phyloP scores from a whole-genome alignment of 2,329 filamentous ascomycete species.

The Fusarium acutatum region DNA sequence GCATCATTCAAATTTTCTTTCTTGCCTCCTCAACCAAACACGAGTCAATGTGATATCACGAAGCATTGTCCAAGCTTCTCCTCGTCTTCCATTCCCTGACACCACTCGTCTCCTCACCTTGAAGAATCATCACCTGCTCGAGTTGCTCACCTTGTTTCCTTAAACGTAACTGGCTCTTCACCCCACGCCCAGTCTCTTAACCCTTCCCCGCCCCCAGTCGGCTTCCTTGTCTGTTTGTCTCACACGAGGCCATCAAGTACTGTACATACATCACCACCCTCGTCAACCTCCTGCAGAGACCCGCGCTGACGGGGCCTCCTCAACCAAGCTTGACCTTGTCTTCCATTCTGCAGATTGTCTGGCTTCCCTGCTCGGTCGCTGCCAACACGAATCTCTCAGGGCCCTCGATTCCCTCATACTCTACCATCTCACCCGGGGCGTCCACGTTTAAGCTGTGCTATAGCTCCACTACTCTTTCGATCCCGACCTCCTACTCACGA shows the following conservation, averaged over 20 bases:
- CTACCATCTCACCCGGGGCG: slow-evolving; percentile 31
- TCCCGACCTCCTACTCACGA: slow-evolving; percentile 36
- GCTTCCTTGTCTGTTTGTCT: slow-evolving; percentile 19
- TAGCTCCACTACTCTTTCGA: slow-evolving; percentile 41
- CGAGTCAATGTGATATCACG: slow-evolving; percentile 32
- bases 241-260: slow-evolving; percentile 21
- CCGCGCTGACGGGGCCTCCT: slow-evolving; percentile 36
- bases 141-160: slow-evolving; percentile 39
- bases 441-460: slow-evolving; percentile 16
- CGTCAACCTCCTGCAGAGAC: slow-evolving; percentile 26
- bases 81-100: slow-evolving; percentile 17
- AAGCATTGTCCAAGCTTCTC: slow-evolving; percentile 4
- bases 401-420: slow-evolving; percentile 27
- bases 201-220: slow-evolving; percentile 14
- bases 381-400: slow-evolving; percentile 21
- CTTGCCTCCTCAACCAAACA: slow-evolving; percentile 28
- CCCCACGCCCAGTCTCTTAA: slow-evolving; percentile 36
- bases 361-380: slow-evolving; percentile 14
- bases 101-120: slow-evolving; percentile 44
- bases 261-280: slow-evolving; percentile 19
- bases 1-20: slow-evolving; percentile 10
- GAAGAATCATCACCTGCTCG: slow-evolving; percentile 32
- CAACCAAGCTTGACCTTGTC: background rate
- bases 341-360: slow-evolving; percentile 20
- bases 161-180: slow-evolving; percentile 18